phyloP scores from a whole-genome alignment of 768 basidiomycete genomes.

The Amanita inopinata region DNA sequence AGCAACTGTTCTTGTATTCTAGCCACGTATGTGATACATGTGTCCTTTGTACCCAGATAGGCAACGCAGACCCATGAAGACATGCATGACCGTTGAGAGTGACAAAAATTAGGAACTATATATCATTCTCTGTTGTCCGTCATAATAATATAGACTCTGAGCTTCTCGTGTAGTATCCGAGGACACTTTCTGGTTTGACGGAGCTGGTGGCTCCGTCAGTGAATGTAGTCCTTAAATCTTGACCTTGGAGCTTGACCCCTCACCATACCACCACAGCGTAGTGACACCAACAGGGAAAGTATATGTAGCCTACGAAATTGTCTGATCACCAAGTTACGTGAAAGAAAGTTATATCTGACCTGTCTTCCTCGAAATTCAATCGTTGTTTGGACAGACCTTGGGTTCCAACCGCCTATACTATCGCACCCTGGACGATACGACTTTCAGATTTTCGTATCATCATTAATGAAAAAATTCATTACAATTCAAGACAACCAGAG shows the following conservation, averaged over 20 bases:
- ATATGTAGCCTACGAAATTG: constrained; percentile 41
- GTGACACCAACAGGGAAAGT: constrained; percentile 73
- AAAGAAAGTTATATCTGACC: constrained; percentile 21
- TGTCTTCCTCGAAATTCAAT: constrained; percentile 57
- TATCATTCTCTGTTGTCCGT: too few relatives aligned
- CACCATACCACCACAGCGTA: constrained; percentile 42
- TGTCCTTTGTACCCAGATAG: too few relatives aligned
- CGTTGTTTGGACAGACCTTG: constrained; percentile 43
- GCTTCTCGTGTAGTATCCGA: too few relatives aligned
- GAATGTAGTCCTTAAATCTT: background rate
- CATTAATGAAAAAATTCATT: constrained; percentile 10
- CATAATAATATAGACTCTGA: too few relatives aligned
- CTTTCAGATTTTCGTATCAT: background rate
- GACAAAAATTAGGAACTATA: too few relatives aligned
- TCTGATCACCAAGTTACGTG: background rate
- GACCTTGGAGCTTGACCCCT: constrained; percentile 11
- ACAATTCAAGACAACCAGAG: constrained; percentile 68
- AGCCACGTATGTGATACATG: too few relatives aligned
- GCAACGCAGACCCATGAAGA: too few relatives aligned
- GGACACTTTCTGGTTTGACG: too few relatives aligned
- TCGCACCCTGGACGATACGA: constrained; percentile 33
- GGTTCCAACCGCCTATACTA: constrained; percentile 42
- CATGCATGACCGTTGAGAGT: too few relatives aligned
- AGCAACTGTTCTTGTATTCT: too few relatives aligned
- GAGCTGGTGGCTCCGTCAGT: too few relatives aligned